Percentiles rank a stretch among this genome's conserved stretches.
Evolutionary conservation across 257 asterid species (phyloP).

Genomic region (Solanum sejunctum): DNA sequence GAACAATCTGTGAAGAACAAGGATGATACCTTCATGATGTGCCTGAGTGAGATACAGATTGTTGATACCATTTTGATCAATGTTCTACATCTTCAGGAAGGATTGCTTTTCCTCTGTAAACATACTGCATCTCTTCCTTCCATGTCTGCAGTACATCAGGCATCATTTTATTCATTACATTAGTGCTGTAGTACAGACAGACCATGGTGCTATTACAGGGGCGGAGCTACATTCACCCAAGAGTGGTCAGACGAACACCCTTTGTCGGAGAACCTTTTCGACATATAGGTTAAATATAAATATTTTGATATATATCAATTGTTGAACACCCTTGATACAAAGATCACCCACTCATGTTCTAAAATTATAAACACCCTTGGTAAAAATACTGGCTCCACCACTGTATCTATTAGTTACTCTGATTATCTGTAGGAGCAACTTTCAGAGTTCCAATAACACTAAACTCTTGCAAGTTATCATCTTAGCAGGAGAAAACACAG

Average conservation of each 20-base stretch:
- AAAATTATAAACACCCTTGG: no score
- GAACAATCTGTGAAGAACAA: background rate
- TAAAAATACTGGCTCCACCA: no score
- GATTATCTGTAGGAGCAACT: background rate
- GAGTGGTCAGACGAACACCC: no score
- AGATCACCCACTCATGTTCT: no score
- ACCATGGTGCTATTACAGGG: background rate
- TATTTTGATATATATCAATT: no score
- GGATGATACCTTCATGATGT: background rate
- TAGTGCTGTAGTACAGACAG: background rate
- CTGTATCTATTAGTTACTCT: background rate
- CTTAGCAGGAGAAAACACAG: background rate
- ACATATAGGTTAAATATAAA: no score
- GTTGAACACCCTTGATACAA: no score
- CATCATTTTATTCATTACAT: background rate
- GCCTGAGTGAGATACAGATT: background rate
- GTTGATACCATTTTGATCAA: constrained; percentile 2
- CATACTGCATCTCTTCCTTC: constrained; percentile 78
- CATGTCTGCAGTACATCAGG: constrained; percentile 53
- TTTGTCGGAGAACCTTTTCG: no score
- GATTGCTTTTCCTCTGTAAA: constrained; percentile 57
- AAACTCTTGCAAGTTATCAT: background rate
- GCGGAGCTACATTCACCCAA: no score
- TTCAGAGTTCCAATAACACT: background rate
- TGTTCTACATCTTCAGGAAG: constrained; percentile 59